These are phyloP conservation scores for Phialocephala sp. DNA, from an alignment of 2,329 filamentous ascomycete genomes.

Conservation along the genomic window DNA sequence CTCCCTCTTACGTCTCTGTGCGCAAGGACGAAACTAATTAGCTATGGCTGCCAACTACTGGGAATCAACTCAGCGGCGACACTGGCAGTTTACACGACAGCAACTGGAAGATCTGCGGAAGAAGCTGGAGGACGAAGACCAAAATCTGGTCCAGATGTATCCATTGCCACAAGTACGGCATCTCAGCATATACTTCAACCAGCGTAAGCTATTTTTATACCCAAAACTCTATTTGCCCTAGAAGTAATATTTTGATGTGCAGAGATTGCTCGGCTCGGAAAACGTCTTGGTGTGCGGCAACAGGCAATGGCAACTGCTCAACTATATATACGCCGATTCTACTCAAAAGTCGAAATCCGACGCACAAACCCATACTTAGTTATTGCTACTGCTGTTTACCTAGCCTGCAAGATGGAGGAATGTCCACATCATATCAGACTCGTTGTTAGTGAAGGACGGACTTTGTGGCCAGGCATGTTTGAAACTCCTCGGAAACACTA, in stretches of 20 bases:
- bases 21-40: neutral
- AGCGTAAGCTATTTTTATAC: constrained; percentile 62
- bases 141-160: constrained; percentile 75
- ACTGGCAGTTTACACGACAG: constrained; percentile 89
- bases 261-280: constrained; percentile 84
- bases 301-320: constrained; percentile 94
- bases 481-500: neutral
- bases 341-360: constrained; percentile 87
- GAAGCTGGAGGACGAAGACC: constrained; percentile 78
- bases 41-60: constrained; percentile 75
- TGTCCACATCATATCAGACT: constrained; percentile 94
- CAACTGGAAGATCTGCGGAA: constrained; percentile 77
- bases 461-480: constrained; percentile 74
- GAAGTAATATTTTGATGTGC: constrained; percentile 16
- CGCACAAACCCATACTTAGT: constrained; percentile 93
- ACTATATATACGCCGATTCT: constrained; percentile 93
- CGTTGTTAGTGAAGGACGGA: constrained; percentile 83
- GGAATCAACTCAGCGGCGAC: constrained; percentile 88
- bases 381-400: constrained; percentile 89
- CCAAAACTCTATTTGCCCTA: neutral
- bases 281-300: constrained; percentile 83
- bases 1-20: neutral
- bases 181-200: constrained; percentile 89
- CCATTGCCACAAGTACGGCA: constrained; percentile 82
- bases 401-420: constrained; percentile 98